These are phyloP conservation scores for Elongisporangium undulatum DNA, from an alignment of 352 stramenopile genomes.

Conservation along the genomic window DNA sequence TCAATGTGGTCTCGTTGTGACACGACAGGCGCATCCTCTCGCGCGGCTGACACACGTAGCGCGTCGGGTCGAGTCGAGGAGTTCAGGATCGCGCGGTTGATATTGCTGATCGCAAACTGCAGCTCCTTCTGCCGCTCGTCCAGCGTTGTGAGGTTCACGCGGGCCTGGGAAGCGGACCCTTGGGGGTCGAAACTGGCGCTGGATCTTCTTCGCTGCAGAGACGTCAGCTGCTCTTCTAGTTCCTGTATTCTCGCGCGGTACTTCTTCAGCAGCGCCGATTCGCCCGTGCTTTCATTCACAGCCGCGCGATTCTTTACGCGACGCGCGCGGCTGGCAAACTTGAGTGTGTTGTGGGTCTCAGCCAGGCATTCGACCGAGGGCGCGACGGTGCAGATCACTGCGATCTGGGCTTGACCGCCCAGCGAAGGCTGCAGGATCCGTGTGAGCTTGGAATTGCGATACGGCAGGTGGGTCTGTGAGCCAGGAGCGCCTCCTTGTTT, in stretches of 20 bases:
- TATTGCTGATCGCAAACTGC: constrained; percentile 77
- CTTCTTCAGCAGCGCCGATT: constrained; percentile 61
- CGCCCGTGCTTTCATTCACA: constrained; percentile 84
- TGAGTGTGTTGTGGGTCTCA: constrained; percentile 94
- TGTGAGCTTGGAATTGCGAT: constrained; percentile 98
- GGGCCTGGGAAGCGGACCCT: constrained; percentile 7
- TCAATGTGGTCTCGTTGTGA: background rate
- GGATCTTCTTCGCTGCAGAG: constrained; percentile 42
- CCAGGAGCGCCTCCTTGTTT: constrained; percentile 12
- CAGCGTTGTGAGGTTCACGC: constrained; percentile 24
- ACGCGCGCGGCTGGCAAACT: constrained; percentile 94
- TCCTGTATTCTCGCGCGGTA: constrained; percentile 63
- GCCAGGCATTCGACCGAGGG: constrained; percentile 92
- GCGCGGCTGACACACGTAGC: background rate
- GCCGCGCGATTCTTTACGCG: constrained; percentile 90
- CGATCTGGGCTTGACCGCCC: constrained; percentile 94
- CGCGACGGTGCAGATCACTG: constrained; percentile 96
- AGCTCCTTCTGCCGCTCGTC: constrained; percentile 67
- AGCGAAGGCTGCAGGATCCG: constrained; percentile 96
- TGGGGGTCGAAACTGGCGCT: constrained; percentile 10
- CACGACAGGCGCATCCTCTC: background rate
- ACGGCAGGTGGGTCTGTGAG: constrained; percentile 86
- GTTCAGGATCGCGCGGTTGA: constrained; percentile 77
- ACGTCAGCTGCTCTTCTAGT: constrained; percentile 59
- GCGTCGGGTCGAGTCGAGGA: constrained; percentile 18